phyloP scores from a whole-genome alignment of 73 alveolate species.

The Paramecium sexaurelia region DNA sequence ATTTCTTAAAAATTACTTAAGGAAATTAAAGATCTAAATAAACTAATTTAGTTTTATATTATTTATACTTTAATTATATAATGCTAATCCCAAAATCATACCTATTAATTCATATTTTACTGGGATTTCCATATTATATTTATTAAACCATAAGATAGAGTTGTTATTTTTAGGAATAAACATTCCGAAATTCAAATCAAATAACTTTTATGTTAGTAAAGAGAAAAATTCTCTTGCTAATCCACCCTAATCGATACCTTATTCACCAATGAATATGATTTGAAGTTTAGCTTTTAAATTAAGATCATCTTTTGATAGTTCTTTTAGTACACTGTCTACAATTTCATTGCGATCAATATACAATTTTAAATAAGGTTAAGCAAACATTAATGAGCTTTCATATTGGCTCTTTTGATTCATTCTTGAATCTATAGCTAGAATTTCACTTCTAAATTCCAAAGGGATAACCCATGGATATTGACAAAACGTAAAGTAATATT shows the following conservation, averaged over 20 bases:
- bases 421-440: background rate
- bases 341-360: background rate
- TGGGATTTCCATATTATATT: constrained; percentile 87
- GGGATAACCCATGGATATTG: constrained; percentile 33
- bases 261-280: constrained; percentile 86
- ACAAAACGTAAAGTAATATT: constrained; percentile 40
- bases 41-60: background rate
- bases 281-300: background rate
- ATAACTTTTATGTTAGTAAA: constrained; percentile 72
- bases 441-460: background rate
- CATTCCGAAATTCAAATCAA: constrained; percentile 78
- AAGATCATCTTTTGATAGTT: background rate
- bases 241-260: constrained; percentile 99
- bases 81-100: constrained; percentile 94
- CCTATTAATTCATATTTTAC: constrained; percentile 94
- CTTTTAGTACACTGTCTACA: background rate
- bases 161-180: constrained; percentile 84
- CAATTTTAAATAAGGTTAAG: background rate
- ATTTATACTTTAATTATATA: constrained; percentile 77
- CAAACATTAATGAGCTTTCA: background rate
- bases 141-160: constrained; percentile 93
- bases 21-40: constrained; percentile 94
- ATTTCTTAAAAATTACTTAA: constrained; percentile 86
- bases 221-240: constrained; percentile 96
- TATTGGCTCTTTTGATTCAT: background rate